These are phyloP conservation scores for Heliocybe sulcata DNA, from an alignment of 1,284 basidiomycete species.

Conservation along the genomic window DNA sequence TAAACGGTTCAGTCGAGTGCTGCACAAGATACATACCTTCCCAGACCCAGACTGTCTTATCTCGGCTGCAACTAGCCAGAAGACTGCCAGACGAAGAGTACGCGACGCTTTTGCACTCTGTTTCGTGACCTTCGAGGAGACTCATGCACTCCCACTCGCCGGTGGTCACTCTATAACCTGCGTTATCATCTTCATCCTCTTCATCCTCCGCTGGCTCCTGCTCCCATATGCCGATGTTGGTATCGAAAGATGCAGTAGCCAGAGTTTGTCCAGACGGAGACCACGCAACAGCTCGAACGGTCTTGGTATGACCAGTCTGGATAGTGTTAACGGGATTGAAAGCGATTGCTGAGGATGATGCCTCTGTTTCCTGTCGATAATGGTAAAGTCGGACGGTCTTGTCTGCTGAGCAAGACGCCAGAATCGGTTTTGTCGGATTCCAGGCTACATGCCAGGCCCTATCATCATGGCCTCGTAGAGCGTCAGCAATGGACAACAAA, in stretches of 20 bases:
- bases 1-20: neutral
- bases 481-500: neutral
- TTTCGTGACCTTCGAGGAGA: conserved; percentile 93
- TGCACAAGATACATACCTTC: conserved; percentile 34
- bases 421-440: conserved; percentile 78
- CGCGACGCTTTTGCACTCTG: conserved; percentile 93
- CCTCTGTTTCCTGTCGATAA: conserved; percentile 38
- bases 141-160: conserved; percentile 84
- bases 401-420: conserved; percentile 94
- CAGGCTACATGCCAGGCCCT: conserved; percentile 88
- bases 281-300: conserved; percentile 90
- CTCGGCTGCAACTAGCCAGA: conserved; percentile 89
- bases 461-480: conserved; percentile 71
- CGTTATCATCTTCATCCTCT: conserved; percentile 31
- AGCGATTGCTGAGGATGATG: conserved; percentile 16
- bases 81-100: conserved; percentile 79
- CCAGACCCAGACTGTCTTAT: conserved; percentile 99
- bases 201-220: conserved; percentile 36
- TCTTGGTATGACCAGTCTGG: conserved; percentile 82
- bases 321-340: conserved; percentile 62
- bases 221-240: conserved; percentile 91
- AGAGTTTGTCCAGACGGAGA: conserved; percentile 82
- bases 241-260: conserved; percentile 95
- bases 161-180: conserved; percentile 10
- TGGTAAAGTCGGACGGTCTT: conserved; percentile 85